Conservation (phyloP, 192 early-diverging fungal species). For the Radiomyces spectabilis region DNA sequence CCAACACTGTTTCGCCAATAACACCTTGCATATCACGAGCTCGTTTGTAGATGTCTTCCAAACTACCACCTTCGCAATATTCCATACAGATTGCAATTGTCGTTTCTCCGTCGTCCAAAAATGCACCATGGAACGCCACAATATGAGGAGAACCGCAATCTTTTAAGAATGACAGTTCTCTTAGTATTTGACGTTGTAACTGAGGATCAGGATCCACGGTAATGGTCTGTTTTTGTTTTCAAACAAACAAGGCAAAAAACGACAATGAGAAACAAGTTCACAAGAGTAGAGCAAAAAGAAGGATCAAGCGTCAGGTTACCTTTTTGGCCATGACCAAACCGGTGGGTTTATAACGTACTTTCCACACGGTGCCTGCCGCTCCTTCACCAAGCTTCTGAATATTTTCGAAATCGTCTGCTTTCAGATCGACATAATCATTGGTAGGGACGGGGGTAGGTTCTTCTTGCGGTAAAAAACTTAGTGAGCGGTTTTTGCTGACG, state of each 20-base stretch:
- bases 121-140: constrained; percentile 91
- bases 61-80: constrained; percentile 88
- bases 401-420: constrained; percentile 67
- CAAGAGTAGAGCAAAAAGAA: too few species aligned
- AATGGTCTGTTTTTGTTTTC: constrained; percentile 48
- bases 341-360: constrained; percentile 68
- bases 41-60: constrained; percentile 85
- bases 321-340: constrained; percentile 87
- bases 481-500: constrained; percentile 4
- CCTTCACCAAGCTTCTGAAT: constrained; percentile 85
- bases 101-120: constrained; percentile 65
- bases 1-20: constrained; percentile 82
- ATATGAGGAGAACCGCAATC: constrained; percentile 88
- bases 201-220: constrained; percentile 55
- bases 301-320: too few species aligned
- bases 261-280: not conserved
- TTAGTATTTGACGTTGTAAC: constrained; percentile 75
- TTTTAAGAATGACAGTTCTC: constrained; percentile 84
- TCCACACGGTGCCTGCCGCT: constrained; percentile 85
- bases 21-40: constrained; percentile 54
- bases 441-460: not conserved
- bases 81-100: constrained; percentile 94
- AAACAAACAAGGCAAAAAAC: too few species aligned
- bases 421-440: constrained; percentile 11
- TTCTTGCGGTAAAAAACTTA: not conserved